Evolutionary conservation across 345 rosid genomes (phyloP), one percentile per base, ranked within the genome.

Genomic region (Populus pruinosa): DNA sequence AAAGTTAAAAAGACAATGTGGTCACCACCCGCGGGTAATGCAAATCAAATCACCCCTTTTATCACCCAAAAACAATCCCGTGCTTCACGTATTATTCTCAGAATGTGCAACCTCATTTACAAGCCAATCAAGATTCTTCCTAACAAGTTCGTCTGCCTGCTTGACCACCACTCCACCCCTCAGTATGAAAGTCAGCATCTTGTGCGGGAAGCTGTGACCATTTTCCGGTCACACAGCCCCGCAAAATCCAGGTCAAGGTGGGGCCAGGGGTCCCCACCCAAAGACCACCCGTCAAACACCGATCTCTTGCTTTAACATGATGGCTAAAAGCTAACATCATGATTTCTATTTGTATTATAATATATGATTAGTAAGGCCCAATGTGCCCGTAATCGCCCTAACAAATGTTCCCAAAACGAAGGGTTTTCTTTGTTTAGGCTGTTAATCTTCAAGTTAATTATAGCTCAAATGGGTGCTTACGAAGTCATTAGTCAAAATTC

Each of bases 41-140:
- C n/a, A 38, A 59, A 23, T 36, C 29, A 59, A 16, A 61, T 43
- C 36, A 62, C 38, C 70, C 4, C 43, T 39, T 56, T 41, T 2
- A 41, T 56, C 13, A 1, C 6, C 25, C 71, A 11, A 43, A 14
- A 44, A 36, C 47, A 41, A 56, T 76, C 74, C 79, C 9, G 44
- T 77, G 74, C 43, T 59, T 77, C 49, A 77, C 65, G 76, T 78
- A 70, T 14, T 14, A 59, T 39, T 71, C 31, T 11, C 11, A 43
- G 43, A 4, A 8, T n/a, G 5, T 63, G 69, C 39, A 68, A 31
- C 50, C 63, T 5, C 18, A 0, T 0, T 33, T 50, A 18, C 56
- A 44, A 11, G 6, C 50, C 67, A 21, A 49, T 53, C 61, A 61
- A 59, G 82, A 79, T 79, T 71, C 77, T 83, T 71, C 77, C 23